A percentile compares a stretch with the other conserved stretches of the same genome.
Evolutionary conservation across 495 filamentous ascomycete species (phyloP).

Genomic region (Jackrogersella minutella): DNA sequence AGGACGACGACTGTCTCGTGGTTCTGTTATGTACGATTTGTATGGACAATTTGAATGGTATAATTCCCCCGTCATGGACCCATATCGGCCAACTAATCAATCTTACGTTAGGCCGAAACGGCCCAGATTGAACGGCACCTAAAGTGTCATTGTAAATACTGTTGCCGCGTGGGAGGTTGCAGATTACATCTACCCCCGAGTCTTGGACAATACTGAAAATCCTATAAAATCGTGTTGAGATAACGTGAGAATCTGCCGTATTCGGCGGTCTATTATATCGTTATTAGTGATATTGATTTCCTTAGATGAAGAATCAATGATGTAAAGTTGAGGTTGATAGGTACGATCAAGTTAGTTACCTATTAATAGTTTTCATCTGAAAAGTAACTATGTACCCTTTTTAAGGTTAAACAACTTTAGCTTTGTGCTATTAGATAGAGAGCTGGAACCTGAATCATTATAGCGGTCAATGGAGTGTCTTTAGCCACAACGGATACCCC

Average conservation of each 20-base stretch:
- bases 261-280: not conserved
- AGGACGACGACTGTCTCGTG: too few species aligned
- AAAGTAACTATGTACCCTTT: too few species aligned
- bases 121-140: conserved; percentile 12
- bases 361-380: not conserved
- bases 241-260: conserved; percentile 11
- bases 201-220: not conserved
- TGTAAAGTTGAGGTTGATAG: conserved; percentile 1
- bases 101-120: conserved; percentile 26
- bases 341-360: not conserved
- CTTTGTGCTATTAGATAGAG: not conserved
- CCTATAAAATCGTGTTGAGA: not conserved
- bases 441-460: not conserved
- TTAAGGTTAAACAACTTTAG: too few species aligned
- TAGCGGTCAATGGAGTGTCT: not conserved
- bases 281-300: not conserved
- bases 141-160: conserved; percentile 14
- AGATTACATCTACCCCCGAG: conserved; percentile 23
- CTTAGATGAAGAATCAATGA: not conserved
- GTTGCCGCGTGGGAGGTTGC: conserved; percentile 9
- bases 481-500: too few species aligned
- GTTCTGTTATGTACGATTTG: not conserved
- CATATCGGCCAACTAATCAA: conserved; percentile 16
- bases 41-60: too few species aligned
- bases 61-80: conserved; percentile 3